Evolutionary conservation across 805 yeast species (phyloP), one percentile per base, ranked within the genome.

Genomic region (Ogataea zsoltii): DNA sequence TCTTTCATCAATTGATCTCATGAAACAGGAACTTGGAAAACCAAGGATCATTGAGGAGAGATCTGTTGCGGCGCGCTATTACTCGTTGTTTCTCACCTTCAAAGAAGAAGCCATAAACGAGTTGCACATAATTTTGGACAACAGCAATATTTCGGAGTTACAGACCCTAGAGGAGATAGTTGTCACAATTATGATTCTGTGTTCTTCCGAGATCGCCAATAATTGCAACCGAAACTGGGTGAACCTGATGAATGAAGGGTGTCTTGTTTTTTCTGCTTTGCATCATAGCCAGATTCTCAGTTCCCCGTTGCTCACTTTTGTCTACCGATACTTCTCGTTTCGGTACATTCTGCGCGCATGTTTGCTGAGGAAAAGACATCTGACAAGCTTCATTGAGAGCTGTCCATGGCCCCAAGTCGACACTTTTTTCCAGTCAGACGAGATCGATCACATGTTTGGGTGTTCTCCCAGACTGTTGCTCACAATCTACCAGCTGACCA

Each of bases 371-470:
- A 40, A 46, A 7, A 48, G 41, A 3, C 51, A 49, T 15, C 44
- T 62, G 13, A 33, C 37, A 0, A 33, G 30, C 2, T 51, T 66
- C 29, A 13, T 53, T 13, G 42, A 42, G 1, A 21, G 42, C 4
- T 55, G 57, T 29, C 59, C 61, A 4, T 55, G 66, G 61, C 63
- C 61, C 18, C 38, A 54, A 5, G 50, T 65, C 3, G 58, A 49
- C 7, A 21, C 29, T 2, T 50, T 63, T 23, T 66, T 62, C 45
- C 53, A 55, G n/a, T 46, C 37, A 30, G 53, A 53, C 19, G 37
- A 41, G 4, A 53, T 65, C 11, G 70, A 66, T 38, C 63, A 63
- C 31, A 56, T 65, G 61, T 57, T 62, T 49, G 70, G 70, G 3
- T 65, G 69, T 44, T 63, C 70, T 0, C 68, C 70, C 2, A 40